Conservation (phyloP, 192 early-diverging fungal genomes). For the Coemansia sp. region DNA sequence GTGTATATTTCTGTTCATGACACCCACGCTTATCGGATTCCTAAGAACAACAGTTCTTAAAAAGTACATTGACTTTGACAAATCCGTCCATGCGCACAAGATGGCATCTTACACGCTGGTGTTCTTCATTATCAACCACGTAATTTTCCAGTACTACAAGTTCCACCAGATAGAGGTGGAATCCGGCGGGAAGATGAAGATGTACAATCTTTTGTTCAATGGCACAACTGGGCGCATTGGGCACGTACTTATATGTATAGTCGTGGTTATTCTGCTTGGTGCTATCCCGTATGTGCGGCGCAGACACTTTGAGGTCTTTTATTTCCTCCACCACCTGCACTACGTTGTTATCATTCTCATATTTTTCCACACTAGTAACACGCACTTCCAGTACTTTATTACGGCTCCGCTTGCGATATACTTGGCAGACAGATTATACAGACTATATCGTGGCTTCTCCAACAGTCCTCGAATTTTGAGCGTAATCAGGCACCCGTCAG, state of each 20-base stretch:
- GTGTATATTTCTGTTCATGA: slow-evolving; percentile 67
- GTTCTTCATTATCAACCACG: slow-evolving; percentile 66
- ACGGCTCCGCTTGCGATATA: slow-evolving; percentile 63
- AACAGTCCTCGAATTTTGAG: slow-evolving; percentile 68
- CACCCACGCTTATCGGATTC: slow-evolving; percentile 68
- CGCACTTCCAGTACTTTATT: slow-evolving; percentile 75
- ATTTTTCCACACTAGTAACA: slow-evolving; percentile 68
- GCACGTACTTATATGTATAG: slow-evolving; percentile 38
- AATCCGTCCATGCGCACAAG: slow-evolving; percentile 79
- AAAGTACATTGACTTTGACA: slow-evolving; percentile 70
- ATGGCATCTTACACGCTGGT: slow-evolving; percentile 66
- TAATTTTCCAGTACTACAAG: slow-evolving; percentile 68
- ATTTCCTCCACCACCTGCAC: slow-evolving; percentile 81
- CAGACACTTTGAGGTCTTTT: slow-evolving; percentile 68
- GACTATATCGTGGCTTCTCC: slow-evolving; percentile 63
- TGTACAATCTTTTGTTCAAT: slow-evolving; percentile 52
- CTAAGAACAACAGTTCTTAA: slow-evolving; percentile 67
- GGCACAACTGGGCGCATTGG: slow-evolving; percentile 71
- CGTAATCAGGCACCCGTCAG: slow-evolving; percentile 79
- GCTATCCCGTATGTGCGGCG: slow-evolving; percentile 39
- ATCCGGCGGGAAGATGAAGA: slow-evolving; percentile 28
- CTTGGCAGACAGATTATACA: slow-evolving; percentile 63
- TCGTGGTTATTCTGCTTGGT: slow-evolving; percentile 17
- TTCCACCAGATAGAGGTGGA: slow-evolving; percentile 44
- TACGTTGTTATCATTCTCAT: slow-evolving; percentile 67